Conservation (phyloP, 495 filamentous ascomycete genomes). For the Rhypophila decipiens region DNA sequence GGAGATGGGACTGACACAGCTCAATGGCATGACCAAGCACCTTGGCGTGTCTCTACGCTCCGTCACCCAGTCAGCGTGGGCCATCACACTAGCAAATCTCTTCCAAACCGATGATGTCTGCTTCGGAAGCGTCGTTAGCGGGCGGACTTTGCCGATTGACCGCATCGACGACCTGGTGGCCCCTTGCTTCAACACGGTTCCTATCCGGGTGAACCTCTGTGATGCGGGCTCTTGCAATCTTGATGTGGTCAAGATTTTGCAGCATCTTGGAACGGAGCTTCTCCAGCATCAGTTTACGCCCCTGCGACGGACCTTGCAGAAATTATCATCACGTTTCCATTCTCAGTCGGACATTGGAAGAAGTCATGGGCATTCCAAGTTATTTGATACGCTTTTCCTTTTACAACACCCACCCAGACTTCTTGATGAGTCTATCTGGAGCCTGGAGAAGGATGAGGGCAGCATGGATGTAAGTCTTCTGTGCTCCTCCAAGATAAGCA, state of each 20-base stretch:
- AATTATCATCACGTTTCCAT: slow-evolving; percentile 35
- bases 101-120: slow-evolving; percentile 58
- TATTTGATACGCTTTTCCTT: slow-evolving; percentile 75
- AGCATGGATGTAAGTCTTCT: slow-evolving; percentile 60
- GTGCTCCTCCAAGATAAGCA: background rate
- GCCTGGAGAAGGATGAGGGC: slow-evolving; percentile 57
- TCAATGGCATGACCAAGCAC: slow-evolving; percentile 42
- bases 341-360: slow-evolving; percentile 7
- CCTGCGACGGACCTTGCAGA: slow-evolving; percentile 58
- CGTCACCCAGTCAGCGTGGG: slow-evolving; percentile 65
- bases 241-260: slow-evolving; percentile 49
- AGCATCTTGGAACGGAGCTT: slow-evolving; percentile 49
- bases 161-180: slow-evolving; percentile 65
- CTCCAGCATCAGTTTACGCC: slow-evolving; percentile 63
- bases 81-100: slow-evolving; percentile 47
- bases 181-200: slow-evolving; percentile 86
- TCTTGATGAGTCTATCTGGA: slow-evolving; percentile 59
- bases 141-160: slow-evolving; percentile 58
- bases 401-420: slow-evolving; percentile 50
- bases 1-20: slow-evolving; percentile 28
- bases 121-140: slow-evolving; percentile 75
- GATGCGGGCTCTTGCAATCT: slow-evolving; percentile 33
- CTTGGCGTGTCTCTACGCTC: slow-evolving; percentile 56
- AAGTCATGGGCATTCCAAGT: too few species aligned
- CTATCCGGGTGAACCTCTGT: slow-evolving; percentile 56